phyloP scores from a whole-genome alignment of 2,329 filamentous ascomycete genomes.

The Colletotrichum truncatum region DNA sequence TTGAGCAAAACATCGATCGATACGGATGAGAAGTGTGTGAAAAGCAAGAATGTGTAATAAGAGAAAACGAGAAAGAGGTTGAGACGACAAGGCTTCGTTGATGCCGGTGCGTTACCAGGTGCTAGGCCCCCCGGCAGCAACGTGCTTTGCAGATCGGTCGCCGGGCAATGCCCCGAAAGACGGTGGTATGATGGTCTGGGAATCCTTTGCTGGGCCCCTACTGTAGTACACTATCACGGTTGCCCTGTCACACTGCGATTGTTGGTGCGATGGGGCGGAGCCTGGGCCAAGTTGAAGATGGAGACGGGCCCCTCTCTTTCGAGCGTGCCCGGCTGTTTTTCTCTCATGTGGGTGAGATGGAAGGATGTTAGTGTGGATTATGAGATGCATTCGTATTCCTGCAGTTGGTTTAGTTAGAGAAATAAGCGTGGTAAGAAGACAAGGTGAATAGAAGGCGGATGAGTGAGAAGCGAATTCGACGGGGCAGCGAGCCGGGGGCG shows the following conservation, averaged over 20 bases:
- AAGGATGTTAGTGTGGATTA: conserved; percentile 9
- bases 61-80: not conserved
- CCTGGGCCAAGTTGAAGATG: not conserved
- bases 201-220: not conserved
- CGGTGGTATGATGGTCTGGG: not conserved
- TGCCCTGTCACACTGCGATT: not conserved
- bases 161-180: not conserved
- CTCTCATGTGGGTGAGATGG: conserved; percentile 25
- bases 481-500: conserved; percentile 7
- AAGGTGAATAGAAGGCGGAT: not conserved
- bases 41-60: conserved; percentile 6
- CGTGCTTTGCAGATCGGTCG: conserved; percentile 21
- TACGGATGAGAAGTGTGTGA: not conserved
- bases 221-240: no score
- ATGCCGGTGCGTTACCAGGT: no score
- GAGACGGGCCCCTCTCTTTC: not conserved
- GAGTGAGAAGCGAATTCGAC: conserved; percentile 7
- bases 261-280: not conserved
- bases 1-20: not conserved
- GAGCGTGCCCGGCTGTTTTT: conserved; percentile 2
- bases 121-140: not conserved
- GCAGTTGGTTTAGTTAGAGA: conserved; percentile 4
- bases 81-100: not conserved
- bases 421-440: not conserved
- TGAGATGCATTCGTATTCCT: conserved; percentile 13